Evolutionary conservation across 495 filamentous ascomycete genomes (phyloP).

Genomic region (Xylaria sp.): DNA sequence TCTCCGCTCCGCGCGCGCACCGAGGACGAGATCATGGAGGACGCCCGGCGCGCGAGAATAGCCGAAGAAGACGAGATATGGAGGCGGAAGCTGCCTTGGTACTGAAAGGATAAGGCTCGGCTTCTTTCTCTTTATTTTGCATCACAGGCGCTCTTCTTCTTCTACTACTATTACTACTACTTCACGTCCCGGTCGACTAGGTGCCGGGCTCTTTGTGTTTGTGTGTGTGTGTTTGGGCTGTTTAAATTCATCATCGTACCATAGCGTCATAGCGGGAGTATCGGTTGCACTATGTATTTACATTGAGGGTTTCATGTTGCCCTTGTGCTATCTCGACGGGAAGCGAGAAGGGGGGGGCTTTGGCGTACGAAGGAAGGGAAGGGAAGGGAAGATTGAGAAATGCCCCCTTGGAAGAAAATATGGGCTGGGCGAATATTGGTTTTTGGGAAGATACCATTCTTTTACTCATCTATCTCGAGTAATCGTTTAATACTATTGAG

Average conservation of each 20-base stretch:
- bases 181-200: not conserved
- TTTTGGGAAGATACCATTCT: slow-evolving; percentile 19
- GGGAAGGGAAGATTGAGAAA: not conserved
- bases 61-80: slow-evolving; percentile 48
- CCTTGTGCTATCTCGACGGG: not conserved
- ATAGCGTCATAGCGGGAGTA: slow-evolving; percentile 22
- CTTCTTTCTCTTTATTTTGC: too few species aligned
- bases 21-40: slow-evolving; percentile 50
- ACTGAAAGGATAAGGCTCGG: slow-evolving; percentile 16
- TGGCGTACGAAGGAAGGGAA: not conserved
- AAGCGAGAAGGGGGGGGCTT: not conserved
- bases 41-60: slow-evolving; percentile 42
- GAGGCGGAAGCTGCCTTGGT: slow-evolving; percentile 53
- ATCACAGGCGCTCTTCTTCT: not conserved
- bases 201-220: not conserved
- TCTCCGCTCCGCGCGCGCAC: slow-evolving; percentile 47
- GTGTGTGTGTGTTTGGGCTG: not conserved
- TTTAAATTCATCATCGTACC: not conserved
- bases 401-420: not conserved
- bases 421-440: not conserved
- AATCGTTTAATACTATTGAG: slow-evolving; percentile 22
- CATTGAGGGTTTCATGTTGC: not conserved
- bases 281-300: slow-evolving; percentile 9
- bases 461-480: slow-evolving; percentile 19
- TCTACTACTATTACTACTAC: not conserved